phyloP scores from a whole-genome alignment of 495 filamentous ascomycete species.

The Penicillium mononematosum region DNA sequence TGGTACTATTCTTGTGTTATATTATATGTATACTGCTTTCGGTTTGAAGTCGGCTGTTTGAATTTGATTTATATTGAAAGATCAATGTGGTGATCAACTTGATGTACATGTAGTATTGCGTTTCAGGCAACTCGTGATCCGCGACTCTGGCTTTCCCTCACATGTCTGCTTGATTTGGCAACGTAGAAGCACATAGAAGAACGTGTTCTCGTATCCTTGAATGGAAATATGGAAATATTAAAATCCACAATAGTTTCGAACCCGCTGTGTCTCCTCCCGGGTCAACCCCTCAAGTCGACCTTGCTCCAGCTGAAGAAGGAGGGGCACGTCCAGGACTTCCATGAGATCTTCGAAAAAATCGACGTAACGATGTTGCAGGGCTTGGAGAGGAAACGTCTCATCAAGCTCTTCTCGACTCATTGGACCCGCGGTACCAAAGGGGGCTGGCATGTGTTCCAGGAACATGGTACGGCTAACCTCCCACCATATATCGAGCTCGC shows the following conservation, averaged over 20 bases:
- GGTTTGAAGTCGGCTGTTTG: neutral
- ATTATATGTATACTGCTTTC: neutral
- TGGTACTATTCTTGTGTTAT: neutral
- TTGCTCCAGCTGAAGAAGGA: constrained; percentile 47
- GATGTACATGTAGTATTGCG: neutral
- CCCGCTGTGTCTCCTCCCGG: constrained; percentile 31
- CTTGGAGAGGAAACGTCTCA: constrained; percentile 10
- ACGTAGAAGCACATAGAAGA: neutral
- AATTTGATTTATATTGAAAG: neutral
- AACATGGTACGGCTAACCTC: constrained; percentile 13
- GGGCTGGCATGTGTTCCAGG: constrained; percentile 16
- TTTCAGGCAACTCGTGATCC: neutral
- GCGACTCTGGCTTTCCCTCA: neutral
- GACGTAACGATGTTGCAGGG: neutral
- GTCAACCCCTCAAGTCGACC: constrained; percentile 39
- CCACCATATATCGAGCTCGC: constrained; percentile 14
- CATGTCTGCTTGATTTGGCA: neutral
- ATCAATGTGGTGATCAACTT: neutral
- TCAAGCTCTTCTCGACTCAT: constrained; percentile 9
- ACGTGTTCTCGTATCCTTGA: neutral
- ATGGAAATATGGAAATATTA: neutral
- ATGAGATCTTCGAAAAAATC: constrained; percentile 37
- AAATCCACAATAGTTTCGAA: constrained; percentile 22
- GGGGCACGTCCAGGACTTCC: constrained; percentile 35
- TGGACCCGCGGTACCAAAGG: constrained; percentile 8